phyloP scores from a whole-genome alignment of 768 basidiomycete genomes.

The Kwoniella shandongensis region DNA sequence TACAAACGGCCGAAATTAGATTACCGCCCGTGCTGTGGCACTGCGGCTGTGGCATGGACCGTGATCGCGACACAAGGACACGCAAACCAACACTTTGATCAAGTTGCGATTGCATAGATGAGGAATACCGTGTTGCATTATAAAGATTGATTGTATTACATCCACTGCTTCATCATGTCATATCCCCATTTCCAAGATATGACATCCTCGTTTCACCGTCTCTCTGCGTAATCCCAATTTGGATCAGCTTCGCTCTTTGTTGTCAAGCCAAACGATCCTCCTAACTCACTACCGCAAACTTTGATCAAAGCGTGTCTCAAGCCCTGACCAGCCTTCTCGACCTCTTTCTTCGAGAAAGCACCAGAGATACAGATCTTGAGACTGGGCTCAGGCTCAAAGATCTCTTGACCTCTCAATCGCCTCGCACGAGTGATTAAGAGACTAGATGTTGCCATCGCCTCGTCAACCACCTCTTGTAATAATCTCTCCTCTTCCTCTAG shows the following conservation, averaged over 20 bases:
- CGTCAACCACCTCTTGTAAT: constrained; percentile 90
- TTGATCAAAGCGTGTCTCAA: constrained; percentile 74
- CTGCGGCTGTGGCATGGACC: too few species aligned
- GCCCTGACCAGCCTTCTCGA: constrained; percentile 77
- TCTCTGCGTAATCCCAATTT: constrained; percentile 2
- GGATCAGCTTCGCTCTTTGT: background rate
- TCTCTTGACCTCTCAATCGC: constrained; percentile 78
- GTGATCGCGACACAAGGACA: too few species aligned
- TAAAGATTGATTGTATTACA: background rate
- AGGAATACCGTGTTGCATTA: too few species aligned
- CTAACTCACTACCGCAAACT: constrained; percentile 61
- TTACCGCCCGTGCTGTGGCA: too few species aligned
- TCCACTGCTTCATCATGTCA: background rate
- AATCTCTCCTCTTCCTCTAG: constrained; percentile 67
- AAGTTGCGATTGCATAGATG: too few species aligned
- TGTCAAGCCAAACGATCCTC: background rate
- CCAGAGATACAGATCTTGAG: constrained; percentile 78
- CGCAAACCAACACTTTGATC: too few species aligned
- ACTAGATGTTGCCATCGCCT: constrained; percentile 68
- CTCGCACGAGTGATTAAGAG: constrained; percentile 84
- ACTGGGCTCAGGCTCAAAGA: constrained; percentile 74
- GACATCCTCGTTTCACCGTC: constrained; percentile 2
- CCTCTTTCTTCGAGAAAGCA: constrained; percentile 81
- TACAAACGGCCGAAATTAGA: too few species aligned
- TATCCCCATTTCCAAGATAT: background rate